Conservation (phyloP, 805 yeast genomes). For the Myxozyma sirexii region DNA sequence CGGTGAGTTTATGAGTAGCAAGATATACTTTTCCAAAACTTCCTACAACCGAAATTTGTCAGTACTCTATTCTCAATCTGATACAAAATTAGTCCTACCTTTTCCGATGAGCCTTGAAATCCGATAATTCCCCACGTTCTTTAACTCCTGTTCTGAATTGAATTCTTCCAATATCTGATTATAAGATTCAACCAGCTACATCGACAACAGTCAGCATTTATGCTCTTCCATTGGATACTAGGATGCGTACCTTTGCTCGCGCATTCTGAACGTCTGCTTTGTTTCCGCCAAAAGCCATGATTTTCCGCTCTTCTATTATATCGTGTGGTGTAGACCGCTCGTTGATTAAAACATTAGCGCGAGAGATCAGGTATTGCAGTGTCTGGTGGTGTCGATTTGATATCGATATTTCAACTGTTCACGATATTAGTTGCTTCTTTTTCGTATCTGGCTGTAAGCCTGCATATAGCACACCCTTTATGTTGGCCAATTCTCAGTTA, state of each 20-base stretch:
- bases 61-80: neutral
- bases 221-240: too few species aligned
- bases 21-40: slow-evolving; percentile 88
- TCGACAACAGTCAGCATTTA: neutral
- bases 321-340: too few species aligned
- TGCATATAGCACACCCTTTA: too few species aligned
- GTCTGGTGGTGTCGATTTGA: too few species aligned
- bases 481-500: too few species aligned
- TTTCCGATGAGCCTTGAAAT: slow-evolving; percentile 79
- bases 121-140: slow-evolving; percentile 78
- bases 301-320: neutral
- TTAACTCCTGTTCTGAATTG: slow-evolving; percentile 49
- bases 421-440: too few species aligned
- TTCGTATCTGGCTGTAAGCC: too few species aligned
- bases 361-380: neutral
- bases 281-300: slow-evolving; percentile 25
- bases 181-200: slow-evolving; percentile 61
- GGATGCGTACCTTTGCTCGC: slow-evolving; percentile 45
- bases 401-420: too few species aligned
- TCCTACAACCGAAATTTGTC: slow-evolving; percentile 30
- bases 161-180: slow-evolving; percentile 58
- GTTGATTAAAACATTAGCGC: neutral
- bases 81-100: slow-evolving; percentile 49
- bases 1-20: slow-evolving; percentile 75
- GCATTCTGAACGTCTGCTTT: slow-evolving; percentile 45